A percentile compares a stretch with the other conserved stretches of the same genome.
Conservation (phyloP, 257 asterid species). For the Lycium ferocissimum region DNA sequence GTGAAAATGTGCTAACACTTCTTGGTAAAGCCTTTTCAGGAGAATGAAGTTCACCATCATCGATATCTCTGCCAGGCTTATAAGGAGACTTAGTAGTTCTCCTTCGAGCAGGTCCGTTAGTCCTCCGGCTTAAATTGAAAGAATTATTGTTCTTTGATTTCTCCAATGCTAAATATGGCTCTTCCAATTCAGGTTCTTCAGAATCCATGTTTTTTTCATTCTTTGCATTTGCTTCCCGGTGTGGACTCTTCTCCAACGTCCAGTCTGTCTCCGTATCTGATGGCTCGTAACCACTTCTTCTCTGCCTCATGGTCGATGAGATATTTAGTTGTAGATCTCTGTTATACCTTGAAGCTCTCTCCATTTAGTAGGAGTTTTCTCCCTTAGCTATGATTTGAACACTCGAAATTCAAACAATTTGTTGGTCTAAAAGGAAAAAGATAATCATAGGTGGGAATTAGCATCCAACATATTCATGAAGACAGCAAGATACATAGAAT, state of each 20-base stretch:
- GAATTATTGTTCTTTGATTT: not conserved
- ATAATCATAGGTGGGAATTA: not conserved
- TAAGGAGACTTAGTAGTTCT: constrained; percentile 53
- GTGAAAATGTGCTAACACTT: constrained; percentile 25
- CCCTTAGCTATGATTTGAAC: not conserved
- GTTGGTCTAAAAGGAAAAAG: not conserved
- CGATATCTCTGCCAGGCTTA: constrained; percentile 31
- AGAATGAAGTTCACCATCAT: constrained; percentile 29
- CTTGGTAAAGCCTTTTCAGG: constrained; percentile 15
- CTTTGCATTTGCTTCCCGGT: constrained; percentile 30
- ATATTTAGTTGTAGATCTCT: constrained; percentile 38
- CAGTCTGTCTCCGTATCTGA: constrained; percentile 69
- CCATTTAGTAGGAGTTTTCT: constrained; percentile 36
- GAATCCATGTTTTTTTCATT: not conserved
- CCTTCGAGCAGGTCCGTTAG: constrained; percentile 37
- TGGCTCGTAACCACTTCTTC: constrained; percentile 70
- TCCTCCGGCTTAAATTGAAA: constrained; percentile 15
- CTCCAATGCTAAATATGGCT: not conserved
- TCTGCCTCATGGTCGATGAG: constrained; percentile 35
- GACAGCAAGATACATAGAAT: not conserved
- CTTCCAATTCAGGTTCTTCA: constrained; percentile 19
- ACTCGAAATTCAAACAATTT: not conserved
- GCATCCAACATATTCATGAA: constrained; percentile 19
- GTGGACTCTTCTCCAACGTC: constrained; percentile 53
- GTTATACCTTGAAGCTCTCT: constrained; percentile 26